These are phyloP conservation scores for Xylariaceae sp. DNA, from an alignment of 2,329 filamentous ascomycete species.

Conservation along the genomic window DNA sequence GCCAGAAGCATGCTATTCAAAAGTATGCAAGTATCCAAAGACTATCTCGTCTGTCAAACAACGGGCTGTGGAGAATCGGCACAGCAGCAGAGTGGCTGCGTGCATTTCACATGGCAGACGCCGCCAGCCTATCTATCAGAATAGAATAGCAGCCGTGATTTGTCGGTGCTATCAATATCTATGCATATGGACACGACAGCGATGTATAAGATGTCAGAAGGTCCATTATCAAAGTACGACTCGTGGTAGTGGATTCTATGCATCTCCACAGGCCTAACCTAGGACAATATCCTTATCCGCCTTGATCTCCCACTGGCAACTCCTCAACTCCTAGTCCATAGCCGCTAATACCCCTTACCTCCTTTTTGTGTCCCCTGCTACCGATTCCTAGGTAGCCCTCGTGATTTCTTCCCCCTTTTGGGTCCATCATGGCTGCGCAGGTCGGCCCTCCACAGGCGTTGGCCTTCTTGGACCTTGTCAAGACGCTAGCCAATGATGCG, in stretches of 20 bases:
- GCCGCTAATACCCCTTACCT: not conserved
- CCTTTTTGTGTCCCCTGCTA: not conserved
- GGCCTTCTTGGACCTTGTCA: constrained; percentile 8
- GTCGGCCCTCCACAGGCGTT: constrained; percentile 1
- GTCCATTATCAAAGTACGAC: not conserved
- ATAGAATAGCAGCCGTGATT: too few species aligned
- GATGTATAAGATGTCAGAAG: constrained; percentile 9
- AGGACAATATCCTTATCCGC: not conserved
- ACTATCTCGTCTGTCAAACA: too few species aligned
- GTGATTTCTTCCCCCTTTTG: not conserved
- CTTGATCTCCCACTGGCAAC: not conserved
- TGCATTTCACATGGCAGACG: not conserved
- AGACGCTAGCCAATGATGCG: not conserved
- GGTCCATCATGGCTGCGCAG: constrained; percentile 7
- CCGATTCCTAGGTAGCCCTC: not conserved
- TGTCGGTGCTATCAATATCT: too few species aligned
- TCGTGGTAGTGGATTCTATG: not conserved
- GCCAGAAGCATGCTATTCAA: constrained; percentile 3
- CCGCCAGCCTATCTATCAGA: too few species aligned
- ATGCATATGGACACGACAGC: not conserved
- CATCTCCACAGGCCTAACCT: not conserved
- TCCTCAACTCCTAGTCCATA: not conserved
- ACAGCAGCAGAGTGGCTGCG: not conserved
- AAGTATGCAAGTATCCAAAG: not conserved
- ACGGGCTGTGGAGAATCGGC: not conserved